Base-by-base conservation (phyloP, 2,329 filamentous ascomycete genomes). In the Monosporascus sp. region DNA sequence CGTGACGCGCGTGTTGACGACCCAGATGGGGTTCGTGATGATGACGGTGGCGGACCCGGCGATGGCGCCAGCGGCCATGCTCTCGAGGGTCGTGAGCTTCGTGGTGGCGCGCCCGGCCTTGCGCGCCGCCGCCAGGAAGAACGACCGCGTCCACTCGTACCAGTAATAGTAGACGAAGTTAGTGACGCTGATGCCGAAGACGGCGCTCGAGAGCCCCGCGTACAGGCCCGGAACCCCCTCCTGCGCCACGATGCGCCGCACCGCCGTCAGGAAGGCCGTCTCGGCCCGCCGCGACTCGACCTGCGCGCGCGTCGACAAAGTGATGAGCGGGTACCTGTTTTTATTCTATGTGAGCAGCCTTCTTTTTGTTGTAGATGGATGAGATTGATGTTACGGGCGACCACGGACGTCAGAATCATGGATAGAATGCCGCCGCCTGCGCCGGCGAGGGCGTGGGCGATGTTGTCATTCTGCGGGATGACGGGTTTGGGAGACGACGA, bases 141-240 rank as follows among this genome's bases (percentile, higher is more conserved):
- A 88, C 49, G 87, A 81, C 55, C 92, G 86, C 58, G 91, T 94
- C 89, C 91, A 99, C 77, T 99, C 94, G 74, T 97, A 99, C 93
- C 90, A 99, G 80, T 97, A 99, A 77, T 99, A 99, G 80, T 99
- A 99, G 48, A 99, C 93, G 70, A 99, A 99, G 78, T 99, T 99
- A 65, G 94, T 99, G 63, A 99, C 87, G 72, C 89, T 94, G 77
- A 99, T 97, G 70, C 94, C 94, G 72, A 99, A 97, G 46, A 99
- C 80, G 50, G 94, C 94, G 58, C 89, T 95, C 72, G 96, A 91
- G 55, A 99, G 84, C 43, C 94, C 94, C 7, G 94, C 86, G 70
- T 97, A 99, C 37, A 99, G 84, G 35, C 94, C 94, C 2, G 83
- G 77, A 53, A 97, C 76, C 64, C 94, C 94, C 74, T 99, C 94